Evolutionary conservation across 2,329 filamentous ascomycete species (phyloP).

Genomic region (Blumeriella jaapii): DNA sequence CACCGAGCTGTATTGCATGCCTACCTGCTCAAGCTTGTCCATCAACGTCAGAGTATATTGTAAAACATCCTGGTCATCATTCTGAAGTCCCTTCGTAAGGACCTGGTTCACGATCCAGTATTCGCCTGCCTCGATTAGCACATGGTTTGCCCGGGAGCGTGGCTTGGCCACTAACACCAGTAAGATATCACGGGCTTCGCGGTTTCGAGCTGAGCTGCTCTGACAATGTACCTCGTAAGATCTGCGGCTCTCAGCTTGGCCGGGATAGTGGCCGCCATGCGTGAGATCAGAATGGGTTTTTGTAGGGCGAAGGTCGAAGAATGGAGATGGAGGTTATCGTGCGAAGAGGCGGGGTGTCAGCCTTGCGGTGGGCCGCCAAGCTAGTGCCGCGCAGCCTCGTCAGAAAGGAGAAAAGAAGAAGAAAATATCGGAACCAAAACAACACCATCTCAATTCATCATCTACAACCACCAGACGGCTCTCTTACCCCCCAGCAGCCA

Average conservation of each 20-base stretch:
- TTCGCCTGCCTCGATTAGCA: slow-evolving; percentile 46
- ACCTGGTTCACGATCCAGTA: slow-evolving; percentile 93
- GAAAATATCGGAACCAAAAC: too few relatives aligned
- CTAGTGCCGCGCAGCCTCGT: too few relatives aligned
- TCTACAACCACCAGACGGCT: background rate
- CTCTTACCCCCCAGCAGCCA: background rate
- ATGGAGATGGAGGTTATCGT: too few relatives aligned
- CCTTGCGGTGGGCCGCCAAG: too few relatives aligned
- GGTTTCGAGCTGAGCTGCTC: slow-evolving; percentile 73
- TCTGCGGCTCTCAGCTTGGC: slow-evolving; percentile 67
- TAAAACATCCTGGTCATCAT: slow-evolving; percentile 63
- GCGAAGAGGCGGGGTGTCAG: too few relatives aligned
- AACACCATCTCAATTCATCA: too few relatives aligned
- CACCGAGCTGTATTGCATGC: slow-evolving; percentile 3
- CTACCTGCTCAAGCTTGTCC: slow-evolving; percentile 76
- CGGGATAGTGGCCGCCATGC: slow-evolving; percentile 64
- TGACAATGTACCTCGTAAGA: slow-evolving; percentile 70
- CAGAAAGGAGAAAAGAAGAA: too few relatives aligned
- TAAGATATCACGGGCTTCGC: slow-evolving; percentile 84
- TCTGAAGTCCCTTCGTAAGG: slow-evolving; percentile 68
- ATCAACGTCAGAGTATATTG: slow-evolving; percentile 74
- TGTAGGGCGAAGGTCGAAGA: too few relatives aligned
- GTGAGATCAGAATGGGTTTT: too few relatives aligned
- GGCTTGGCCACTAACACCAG: slow-evolving; percentile 72
- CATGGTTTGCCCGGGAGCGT: slow-evolving; percentile 1